Evolutionary conservation across 306 rosid genomes (phyloP).

Genomic region (Quercus dentata): DNA sequence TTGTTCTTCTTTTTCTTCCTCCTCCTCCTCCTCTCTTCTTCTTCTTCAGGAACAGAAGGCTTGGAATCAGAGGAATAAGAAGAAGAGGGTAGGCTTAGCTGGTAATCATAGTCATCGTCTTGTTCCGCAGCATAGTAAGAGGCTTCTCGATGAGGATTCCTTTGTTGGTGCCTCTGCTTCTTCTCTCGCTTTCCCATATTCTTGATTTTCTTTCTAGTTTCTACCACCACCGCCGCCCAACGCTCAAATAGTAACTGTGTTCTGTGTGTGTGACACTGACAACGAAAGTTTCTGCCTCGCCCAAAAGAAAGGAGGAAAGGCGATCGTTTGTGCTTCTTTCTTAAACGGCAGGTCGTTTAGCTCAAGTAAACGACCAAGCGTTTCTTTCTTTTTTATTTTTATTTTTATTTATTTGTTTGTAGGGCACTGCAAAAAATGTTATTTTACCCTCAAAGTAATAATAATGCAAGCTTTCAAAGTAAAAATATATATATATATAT

Average conservation of each 20-base stretch:
- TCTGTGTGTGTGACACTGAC: too few relatives aligned
- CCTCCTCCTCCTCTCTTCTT: constrained; percentile 23
- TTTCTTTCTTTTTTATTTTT: too few relatives aligned
- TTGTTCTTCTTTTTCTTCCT: constrained; percentile 5
- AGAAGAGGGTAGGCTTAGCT: constrained; percentile 23
- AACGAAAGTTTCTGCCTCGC: too few relatives aligned
- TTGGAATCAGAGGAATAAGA: constrained; percentile 30
- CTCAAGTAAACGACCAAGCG: too few relatives aligned
- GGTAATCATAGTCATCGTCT: constrained; percentile 30
- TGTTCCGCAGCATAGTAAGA: constrained; percentile 35
- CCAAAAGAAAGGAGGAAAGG: too few relatives aligned
- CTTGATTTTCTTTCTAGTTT: background rate
- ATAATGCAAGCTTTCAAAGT: too few relatives aligned
- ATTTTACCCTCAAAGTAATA: too few relatives aligned
- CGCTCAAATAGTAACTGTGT: background rate
- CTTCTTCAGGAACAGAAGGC: constrained; percentile 19
- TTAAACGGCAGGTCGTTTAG: too few relatives aligned
- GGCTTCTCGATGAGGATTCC: constrained; percentile 36
- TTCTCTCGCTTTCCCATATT: constrained; percentile 44
- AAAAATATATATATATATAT: too few relatives aligned
- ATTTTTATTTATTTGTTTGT: too few relatives aligned
- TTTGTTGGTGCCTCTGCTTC: constrained; percentile 37
- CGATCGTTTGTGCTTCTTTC: too few relatives aligned
- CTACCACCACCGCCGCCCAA: constrained; percentile 1
- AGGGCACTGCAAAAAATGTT: too few relatives aligned